These are phyloP conservation scores for Tephrocybe sp. DNA, from an alignment of 768 basidiomycete species.

Conservation along the genomic window DNA sequence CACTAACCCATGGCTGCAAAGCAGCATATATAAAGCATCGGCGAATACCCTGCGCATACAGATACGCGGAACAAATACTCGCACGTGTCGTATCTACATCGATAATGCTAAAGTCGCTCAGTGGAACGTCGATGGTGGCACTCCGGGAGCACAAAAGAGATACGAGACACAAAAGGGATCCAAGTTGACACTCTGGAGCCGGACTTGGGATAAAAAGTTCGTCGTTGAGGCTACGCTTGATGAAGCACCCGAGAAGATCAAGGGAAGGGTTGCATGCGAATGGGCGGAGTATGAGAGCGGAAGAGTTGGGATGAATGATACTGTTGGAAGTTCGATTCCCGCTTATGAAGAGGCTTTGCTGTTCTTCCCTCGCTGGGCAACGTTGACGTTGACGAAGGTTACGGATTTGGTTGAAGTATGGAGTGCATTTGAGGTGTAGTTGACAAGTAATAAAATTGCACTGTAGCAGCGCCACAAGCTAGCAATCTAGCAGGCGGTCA, in stretches of 20 bases:
- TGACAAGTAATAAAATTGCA: not conserved
- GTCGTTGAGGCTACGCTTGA: constrained; percentile 45
- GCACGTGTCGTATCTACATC: constrained; percentile 61
- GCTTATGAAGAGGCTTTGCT: constrained; percentile 65
- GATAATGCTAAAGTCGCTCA: constrained; percentile 23
- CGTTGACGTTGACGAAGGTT: constrained; percentile 57
- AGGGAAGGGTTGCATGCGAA: constrained; percentile 46
- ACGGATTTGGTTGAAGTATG: constrained; percentile 59
- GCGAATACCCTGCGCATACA: constrained; percentile 34
- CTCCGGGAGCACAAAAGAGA: constrained; percentile 1
- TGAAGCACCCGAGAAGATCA: constrained; percentile 37
- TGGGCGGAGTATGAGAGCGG: constrained; percentile 56
- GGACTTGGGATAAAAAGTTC: constrained; percentile 50
- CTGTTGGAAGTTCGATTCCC: constrained; percentile 68
- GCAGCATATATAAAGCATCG: constrained; percentile 14
- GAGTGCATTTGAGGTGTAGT: constrained; percentile 30
- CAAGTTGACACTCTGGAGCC: constrained; percentile 49
- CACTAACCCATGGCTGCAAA: constrained; percentile 17
- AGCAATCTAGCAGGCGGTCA: too few relatives aligned
- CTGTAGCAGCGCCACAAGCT: not conserved
- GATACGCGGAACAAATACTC: constrained; percentile 54
- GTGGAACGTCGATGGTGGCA: constrained; percentile 10
- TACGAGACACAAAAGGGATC: constrained; percentile 14
- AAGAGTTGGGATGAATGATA: constrained; percentile 36
- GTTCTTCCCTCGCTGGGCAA: constrained; percentile 69